Base-by-base conservation (phyloP, 352 stramenopile genomes). In the Globisporangium okanoganense region DNA sequence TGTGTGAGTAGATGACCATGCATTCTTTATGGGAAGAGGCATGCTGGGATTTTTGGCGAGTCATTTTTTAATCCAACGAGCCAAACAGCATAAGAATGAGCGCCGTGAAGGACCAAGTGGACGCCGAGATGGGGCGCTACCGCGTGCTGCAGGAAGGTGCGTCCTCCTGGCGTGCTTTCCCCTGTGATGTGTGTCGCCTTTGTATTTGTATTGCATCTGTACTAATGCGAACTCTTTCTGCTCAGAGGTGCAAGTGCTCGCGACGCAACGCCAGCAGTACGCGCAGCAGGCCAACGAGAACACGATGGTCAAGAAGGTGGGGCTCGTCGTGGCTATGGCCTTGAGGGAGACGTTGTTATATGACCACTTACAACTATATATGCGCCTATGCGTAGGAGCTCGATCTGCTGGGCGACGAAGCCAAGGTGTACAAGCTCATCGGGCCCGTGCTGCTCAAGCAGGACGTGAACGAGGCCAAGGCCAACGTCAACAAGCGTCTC, bases 251-350 rank as follows among this genome's bases (percentile, higher is more conserved):
- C 79, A 89, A 56, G 77, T 88, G 65, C 76, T 97, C 25, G 79
- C 83, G 55, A 82, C 76, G 56, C 82, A 97, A 76, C 82, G 95
- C 25, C 90, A 97, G 75, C 85, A 84, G 56, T 95, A 96, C 54
- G 85, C 96, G 65, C 84, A 94, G 58, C 95, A 99, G 61, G 71
- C 90, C 51, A 98, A 97, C 57, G 95, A 99, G 71, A 99, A 99
- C 74, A 93, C 94, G 71, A 98, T 98, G 93, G 95, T 98, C 29
- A 92, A 97, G 80, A 82, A 96, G 73, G 72, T 77, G 44, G 40
- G 54, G n/a, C 24, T 22, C 35, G n/a, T 41, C n/a, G n/a, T 24
- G 12, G 31, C 13, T 41, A 6, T 45, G 9, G 9, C 12, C 13
- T 35, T 9, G 20, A 9, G n/a, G n/a, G n/a, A n/a, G n/a, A n/a